Percentiles rank a stretch among this genome's conserved stretches.
phyloP scores from a whole-genome alignment of 2,329 filamentous ascomycete species.

The Zarea fungicola region DNA sequence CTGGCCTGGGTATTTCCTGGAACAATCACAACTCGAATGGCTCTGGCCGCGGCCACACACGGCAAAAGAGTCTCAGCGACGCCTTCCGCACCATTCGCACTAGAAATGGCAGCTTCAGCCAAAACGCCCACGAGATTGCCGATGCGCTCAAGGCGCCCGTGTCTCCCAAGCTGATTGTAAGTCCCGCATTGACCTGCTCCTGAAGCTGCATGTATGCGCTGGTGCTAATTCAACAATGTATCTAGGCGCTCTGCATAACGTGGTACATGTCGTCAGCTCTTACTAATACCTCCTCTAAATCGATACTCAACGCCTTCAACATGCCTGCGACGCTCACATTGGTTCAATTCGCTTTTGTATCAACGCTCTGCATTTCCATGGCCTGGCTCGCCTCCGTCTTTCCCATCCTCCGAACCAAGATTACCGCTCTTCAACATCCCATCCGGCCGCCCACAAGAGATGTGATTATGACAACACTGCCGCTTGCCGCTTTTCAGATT shows the following conservation, averaged over 20 bases:
- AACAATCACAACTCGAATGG: conserved; percentile 1
- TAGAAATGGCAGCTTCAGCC: conserved; percentile 78
- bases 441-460: conserved; percentile 77
- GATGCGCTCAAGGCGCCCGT: conserved; percentile 86
- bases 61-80: conserved; percentile 84
- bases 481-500: conserved; percentile 87
- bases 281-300: conserved; percentile 96
- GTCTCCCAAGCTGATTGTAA: conserved; percentile 81
- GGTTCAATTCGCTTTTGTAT: conserved; percentile 90
- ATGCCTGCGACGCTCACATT: conserved; percentile 89
- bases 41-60: conserved; percentile 50
- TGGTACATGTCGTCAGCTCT: conserved; percentile 96
- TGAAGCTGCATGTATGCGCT: background rate
- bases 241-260: conserved; percentile 72
- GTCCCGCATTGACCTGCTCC: too few species aligned
- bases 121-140: conserved; percentile 89
- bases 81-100: conserved; percentile 79
- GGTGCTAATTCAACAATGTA: conserved; percentile 6
- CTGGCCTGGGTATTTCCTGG: conserved; percentile 20
- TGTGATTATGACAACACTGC: conserved; percentile 81
- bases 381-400: conserved; percentile 71
- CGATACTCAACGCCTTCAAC: conserved; percentile 85
- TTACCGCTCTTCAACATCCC: conserved; percentile 78
- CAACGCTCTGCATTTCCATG: conserved; percentile 76
- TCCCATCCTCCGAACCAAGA: conserved; percentile 60